Evolutionary conservation across 1,139 yeast genomes (phyloP), one percentile per base, ranked within the genome.

Genomic region (Lodderomyces pseudojiufengensis): DNA sequence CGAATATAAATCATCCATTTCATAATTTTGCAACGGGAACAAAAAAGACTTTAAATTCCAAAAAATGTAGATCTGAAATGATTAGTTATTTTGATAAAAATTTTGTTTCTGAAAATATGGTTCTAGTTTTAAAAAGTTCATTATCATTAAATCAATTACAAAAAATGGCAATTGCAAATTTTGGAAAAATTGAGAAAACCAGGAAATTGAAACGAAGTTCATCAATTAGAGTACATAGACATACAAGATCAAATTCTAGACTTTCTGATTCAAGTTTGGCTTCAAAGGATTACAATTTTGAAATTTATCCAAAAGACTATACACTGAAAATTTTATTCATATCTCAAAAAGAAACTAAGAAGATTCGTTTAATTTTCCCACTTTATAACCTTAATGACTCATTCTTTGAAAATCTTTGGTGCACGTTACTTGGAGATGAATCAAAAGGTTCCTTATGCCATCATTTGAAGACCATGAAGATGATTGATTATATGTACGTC

Each of bases 391-490:
- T 33, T 12, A 22, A 27, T 11, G 33, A 36, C 27, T 35, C 51
- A 6, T 54, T 65, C 16, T 67, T 61, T 32, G 56, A 60, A 18
- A 56, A 56, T 11, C 54, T 69, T 5, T 80, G 84, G 84, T 65
- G 78, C 37, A 73, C 72, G 36, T 35, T 80, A 0, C 55, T 81
- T 30, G 90, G 90, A 1, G 82, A 78, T 49, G 90, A 83, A 55
- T 55, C 62, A 2, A 38, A 47, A 2, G 70, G 70, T 0, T 74
- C 86, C 0, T 55, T 67, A 25, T 65, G 64, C 46, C 52, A 59
- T 33, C 56, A 43, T 37, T 56, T 71, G 14, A 36, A 47, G 4
- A 54, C 42, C 12, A 35, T 38, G 11, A 47, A 60, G 12, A 63
- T 57, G 38, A 27, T 52, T 7, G 26, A 36, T 3, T 27, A 38